Evolutionary conservation across 75 land plant genomes (phyloP).

Genomic region (Selaginella tamariscina): DNA sequence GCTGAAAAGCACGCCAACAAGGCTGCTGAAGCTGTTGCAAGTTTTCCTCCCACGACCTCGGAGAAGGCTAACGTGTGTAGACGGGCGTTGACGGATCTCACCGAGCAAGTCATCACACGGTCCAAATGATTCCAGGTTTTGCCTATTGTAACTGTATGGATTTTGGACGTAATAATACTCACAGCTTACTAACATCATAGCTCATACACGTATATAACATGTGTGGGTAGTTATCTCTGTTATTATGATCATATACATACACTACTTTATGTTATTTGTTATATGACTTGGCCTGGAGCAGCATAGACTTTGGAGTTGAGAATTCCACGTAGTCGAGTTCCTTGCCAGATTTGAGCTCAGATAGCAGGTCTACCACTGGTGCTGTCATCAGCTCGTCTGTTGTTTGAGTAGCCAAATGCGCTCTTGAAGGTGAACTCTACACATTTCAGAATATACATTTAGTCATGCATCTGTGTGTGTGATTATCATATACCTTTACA

Average conservation of each 20-base stretch:
- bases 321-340: neutral
- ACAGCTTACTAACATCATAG: too few relatives aligned
- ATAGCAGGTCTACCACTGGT: neutral
- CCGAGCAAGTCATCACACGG: conserved; percentile 58
- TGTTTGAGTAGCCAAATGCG: too few relatives aligned
- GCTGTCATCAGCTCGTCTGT: too few relatives aligned
- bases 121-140: conserved; percentile 56
- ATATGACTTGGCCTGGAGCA: conserved; percentile 1
- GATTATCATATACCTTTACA: conserved; percentile 3
- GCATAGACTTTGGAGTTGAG: neutral
- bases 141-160: too few relatives aligned
- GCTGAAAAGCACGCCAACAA: conserved; percentile 58
- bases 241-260: too few relatives aligned
- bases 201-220: too few relatives aligned
- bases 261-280: too few relatives aligned
- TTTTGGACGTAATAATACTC: too few relatives aligned
- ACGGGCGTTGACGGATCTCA: conserved; percentile 60
- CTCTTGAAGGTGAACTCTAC: neutral
- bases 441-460: neutral
- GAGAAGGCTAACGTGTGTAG: conserved; percentile 51
- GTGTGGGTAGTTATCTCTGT: too few relatives aligned
- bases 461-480: too few relatives aligned
- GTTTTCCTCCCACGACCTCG: conserved; percentile 53
- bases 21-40: conserved; percentile 59
- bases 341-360: neutral